Percentiles rank a stretch among this genome's conserved stretches.
Conservation (phyloP, 495 filamentous ascomycete species). For the Annulohypoxylon stygium region DNA sequence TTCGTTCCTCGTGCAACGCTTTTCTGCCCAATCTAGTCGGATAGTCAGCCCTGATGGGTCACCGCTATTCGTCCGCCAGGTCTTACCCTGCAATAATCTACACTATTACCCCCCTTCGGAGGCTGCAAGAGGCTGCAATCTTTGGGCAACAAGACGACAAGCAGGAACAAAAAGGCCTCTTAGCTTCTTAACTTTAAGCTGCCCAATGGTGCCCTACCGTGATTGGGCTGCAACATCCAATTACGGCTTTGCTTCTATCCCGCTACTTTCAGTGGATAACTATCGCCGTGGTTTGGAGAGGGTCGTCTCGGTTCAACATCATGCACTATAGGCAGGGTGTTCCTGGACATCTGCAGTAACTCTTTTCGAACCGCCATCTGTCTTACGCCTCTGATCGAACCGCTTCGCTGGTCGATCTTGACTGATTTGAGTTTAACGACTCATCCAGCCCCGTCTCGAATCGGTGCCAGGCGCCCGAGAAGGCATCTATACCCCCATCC, state of each 20-base stretch:
- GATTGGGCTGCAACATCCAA: constrained; percentile 47
- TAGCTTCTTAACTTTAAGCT: constrained; percentile 44
- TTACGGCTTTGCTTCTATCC: constrained; percentile 31
- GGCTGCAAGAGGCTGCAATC: constrained; percentile 28
- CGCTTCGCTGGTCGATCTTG: constrained; percentile 44
- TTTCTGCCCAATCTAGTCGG: constrained; percentile 53
- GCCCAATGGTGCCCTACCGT: constrained; percentile 54
- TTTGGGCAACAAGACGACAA: constrained; percentile 45
- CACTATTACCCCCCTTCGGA: constrained; percentile 35
- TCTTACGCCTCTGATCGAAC: constrained; percentile 35
- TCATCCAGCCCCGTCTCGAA: constrained; percentile 43
- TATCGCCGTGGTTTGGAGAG: constrained; percentile 41
- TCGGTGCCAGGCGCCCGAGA: constrained; percentile 46
- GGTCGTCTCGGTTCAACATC: constrained; percentile 20
- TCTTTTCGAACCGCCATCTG: constrained; percentile 38
- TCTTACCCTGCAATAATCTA: constrained; percentile 41
- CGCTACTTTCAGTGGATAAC: constrained; percentile 29
- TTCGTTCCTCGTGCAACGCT: constrained; percentile 44
- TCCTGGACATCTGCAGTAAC: constrained; percentile 41
- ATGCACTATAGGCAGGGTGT: constrained; percentile 46
- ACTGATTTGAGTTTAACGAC: constrained; percentile 42
- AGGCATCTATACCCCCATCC: constrained; percentile 34
- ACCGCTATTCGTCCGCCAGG: constrained; percentile 49
- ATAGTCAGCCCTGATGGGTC: constrained; percentile 41
- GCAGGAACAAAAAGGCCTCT: constrained; percentile 28